Conservation (phyloP, 495 filamentous ascomycete species). For the Lasiosphaeria miniovina region DNA sequence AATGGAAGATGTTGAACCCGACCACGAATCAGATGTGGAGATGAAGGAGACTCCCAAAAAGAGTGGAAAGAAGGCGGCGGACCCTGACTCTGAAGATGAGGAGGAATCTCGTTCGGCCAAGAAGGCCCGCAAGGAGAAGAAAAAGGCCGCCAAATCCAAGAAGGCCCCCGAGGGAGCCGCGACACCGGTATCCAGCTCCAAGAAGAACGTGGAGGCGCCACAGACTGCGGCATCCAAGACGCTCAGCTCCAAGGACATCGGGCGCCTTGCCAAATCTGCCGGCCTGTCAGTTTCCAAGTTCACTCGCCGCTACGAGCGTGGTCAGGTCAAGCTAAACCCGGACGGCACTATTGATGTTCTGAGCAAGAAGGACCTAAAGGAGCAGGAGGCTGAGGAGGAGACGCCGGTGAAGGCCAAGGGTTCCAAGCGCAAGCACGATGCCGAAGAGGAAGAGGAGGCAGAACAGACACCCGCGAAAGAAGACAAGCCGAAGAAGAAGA, state of each 20-base stretch:
- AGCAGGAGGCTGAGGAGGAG: constrained; percentile 53
- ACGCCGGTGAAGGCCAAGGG: constrained; percentile 34
- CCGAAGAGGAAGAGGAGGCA: constrained; percentile 24
- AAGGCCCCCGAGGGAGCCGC: constrained; percentile 16
- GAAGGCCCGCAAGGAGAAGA: constrained; percentile 24
- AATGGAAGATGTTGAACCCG: constrained; percentile 48
- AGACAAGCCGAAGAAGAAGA: constrained; percentile 45
- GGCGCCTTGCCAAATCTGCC: constrained; percentile 54
- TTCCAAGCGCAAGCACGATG: constrained; percentile 42
- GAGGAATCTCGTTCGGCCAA: constrained; percentile 28
- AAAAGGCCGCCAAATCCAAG: constrained; percentile 37
- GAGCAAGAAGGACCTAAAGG: constrained; percentile 67
- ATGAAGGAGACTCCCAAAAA: constrained; percentile 31
- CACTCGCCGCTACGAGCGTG: constrained; percentile 59
- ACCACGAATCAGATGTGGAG: constrained; percentile 11
- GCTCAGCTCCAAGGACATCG: constrained; percentile 49
- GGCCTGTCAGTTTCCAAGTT: constrained; percentile 65
- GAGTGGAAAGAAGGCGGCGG: constrained; percentile 13
- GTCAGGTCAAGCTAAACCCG: constrained; percentile 58
- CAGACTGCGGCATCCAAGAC: constrained; percentile 29
- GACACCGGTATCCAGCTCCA: constrained; percentile 1
- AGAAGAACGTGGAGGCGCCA: neutral
- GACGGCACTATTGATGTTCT: constrained; percentile 56
- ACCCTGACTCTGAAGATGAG: constrained; percentile 38
- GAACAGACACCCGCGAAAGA: constrained; percentile 33